phyloP scores from a whole-genome alignment of 2,329 filamentous ascomycete genomes.

The Epichloe hybrida region DNA sequence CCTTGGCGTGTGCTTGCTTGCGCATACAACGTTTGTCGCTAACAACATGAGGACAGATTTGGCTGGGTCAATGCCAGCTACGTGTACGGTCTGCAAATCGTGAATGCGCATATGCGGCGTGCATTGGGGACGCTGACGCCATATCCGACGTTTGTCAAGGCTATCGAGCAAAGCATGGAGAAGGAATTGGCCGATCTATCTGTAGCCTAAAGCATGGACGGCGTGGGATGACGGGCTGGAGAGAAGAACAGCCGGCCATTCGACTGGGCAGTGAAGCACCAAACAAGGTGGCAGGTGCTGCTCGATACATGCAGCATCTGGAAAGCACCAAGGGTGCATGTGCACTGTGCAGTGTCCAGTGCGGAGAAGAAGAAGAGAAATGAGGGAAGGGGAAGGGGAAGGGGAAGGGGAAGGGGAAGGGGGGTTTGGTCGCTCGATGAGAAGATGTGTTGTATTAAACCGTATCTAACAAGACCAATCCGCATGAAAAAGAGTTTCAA shows the following conservation, averaged over 20 bases:
- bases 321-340: neutral
- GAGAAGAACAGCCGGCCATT: too few species aligned
- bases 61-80: slow-evolving; percentile 99
- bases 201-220: neutral
- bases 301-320: neutral
- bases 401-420: too few species aligned
- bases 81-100: slow-evolving; percentile 78
- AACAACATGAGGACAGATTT: slow-evolving; percentile 46
- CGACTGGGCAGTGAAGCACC: neutral
- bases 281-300: neutral
- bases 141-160: slow-evolving; percentile 69
- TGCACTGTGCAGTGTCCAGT: neutral
- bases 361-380: too few species aligned
- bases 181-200: slow-evolving; percentile 35
- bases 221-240: too few species aligned
- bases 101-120: slow-evolving; percentile 79
- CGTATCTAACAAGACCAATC: too few species aligned
- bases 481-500: too few species aligned
- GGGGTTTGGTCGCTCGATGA: too few species aligned
- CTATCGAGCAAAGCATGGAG: slow-evolving; percentile 41
- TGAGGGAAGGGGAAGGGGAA: too few species aligned
- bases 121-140: slow-evolving; percentile 79
- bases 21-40: too few species aligned
- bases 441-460: too few species aligned
- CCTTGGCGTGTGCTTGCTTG: too few species aligned